Evolutionary conservation across 2,329 filamentous ascomycete species (phyloP).

Genomic region (Fusarium sp.): DNA sequence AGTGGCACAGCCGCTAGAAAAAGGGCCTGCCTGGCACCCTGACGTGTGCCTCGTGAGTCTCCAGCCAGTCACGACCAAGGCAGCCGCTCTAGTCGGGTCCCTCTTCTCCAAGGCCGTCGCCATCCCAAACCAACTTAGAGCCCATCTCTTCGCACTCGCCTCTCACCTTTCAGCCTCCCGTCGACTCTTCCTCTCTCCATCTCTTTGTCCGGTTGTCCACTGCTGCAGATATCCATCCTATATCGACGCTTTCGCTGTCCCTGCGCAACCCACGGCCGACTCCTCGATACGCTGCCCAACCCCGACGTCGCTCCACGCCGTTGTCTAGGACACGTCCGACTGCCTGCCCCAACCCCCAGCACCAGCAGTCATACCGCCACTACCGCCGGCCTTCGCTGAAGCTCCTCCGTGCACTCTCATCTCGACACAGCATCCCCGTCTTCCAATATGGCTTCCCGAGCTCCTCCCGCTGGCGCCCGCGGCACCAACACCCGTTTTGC

Average conservation of each 20-base stretch:
- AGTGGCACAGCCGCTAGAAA: slow-evolving; percentile 33
- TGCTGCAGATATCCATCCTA: slow-evolving; percentile 12
- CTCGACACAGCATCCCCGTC: slow-evolving; percentile 42
- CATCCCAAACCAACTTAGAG: slow-evolving; percentile 37
- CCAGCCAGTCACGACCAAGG: slow-evolving; percentile 39
- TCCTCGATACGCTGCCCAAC: slow-evolving; percentile 27
- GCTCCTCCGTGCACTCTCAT: slow-evolving; percentile 27
- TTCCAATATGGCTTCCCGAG: slow-evolving; percentile 83
- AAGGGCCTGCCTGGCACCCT: slow-evolving; percentile 35
- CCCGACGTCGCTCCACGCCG: slow-evolving; percentile 33
- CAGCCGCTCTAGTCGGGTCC: slow-evolving; percentile 30
- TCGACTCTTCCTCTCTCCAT: slow-evolving; percentile 30
- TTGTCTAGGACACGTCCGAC: slow-evolving; percentile 44
- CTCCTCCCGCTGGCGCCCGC: slow-evolving; percentile 70
- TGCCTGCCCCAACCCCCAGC: slow-evolving; percentile 36
- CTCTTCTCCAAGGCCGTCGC: slow-evolving; percentile 25
- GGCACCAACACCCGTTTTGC: slow-evolving; percentile 87
- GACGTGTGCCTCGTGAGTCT: slow-evolving; percentile 41
- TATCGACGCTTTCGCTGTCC: slow-evolving; percentile 13
- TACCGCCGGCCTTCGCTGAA: slow-evolving; percentile 26
- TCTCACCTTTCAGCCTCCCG: slow-evolving; percentile 35
- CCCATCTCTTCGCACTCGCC: slow-evolving; percentile 37
- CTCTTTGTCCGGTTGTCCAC: slow-evolving; percentile 11
- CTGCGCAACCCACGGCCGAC: slow-evolving; percentile 11
- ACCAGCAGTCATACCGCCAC: slow-evolving; percentile 40